These are phyloP conservation scores for Alternaria panax DNA, from an alignment of 2,329 filamentous ascomycete genomes.

Conservation along the genomic window DNA sequence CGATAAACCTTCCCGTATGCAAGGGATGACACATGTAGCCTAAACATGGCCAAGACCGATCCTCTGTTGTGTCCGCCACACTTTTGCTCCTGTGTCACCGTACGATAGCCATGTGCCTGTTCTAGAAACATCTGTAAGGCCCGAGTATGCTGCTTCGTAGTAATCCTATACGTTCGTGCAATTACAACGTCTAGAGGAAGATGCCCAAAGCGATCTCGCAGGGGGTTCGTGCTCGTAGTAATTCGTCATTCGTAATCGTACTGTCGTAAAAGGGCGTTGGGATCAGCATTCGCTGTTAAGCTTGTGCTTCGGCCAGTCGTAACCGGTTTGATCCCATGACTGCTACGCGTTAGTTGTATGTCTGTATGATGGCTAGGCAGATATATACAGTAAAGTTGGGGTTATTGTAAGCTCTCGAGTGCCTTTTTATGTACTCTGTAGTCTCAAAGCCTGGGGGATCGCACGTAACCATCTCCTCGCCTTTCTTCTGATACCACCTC, in stretches of 20 bases:
- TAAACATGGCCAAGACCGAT: slow-evolving; percentile 6
- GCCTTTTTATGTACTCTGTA: slow-evolving; percentile 59
- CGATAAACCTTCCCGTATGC: slow-evolving; percentile 8
- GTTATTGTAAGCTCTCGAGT: slow-evolving; percentile 58
- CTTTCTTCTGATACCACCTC: slow-evolving; percentile 61
- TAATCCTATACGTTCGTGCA: not conserved
- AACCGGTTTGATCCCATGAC: slow-evolving; percentile 45
- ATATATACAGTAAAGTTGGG: slow-evolving; percentile 59
- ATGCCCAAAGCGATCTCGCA: not conserved
- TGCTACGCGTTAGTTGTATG: slow-evolving; percentile 19
- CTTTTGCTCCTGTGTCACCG: not conserved
- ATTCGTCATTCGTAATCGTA: not conserved
- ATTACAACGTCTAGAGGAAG: not conserved
- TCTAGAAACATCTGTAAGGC: not conserved
- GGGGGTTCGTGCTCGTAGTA: not conserved
- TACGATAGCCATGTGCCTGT: not conserved
- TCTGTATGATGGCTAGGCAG: not conserved
- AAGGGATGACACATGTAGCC: slow-evolving; percentile 9
- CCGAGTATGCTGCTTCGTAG: not conserved
- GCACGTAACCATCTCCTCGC: slow-evolving; percentile 59
- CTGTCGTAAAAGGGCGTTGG: not conserved
- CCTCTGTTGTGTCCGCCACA: not conserved
- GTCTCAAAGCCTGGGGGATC: slow-evolving; percentile 63
- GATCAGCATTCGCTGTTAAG: slow-evolving; percentile 52
- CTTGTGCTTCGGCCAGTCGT: slow-evolving; percentile 54